Conservation (phyloP, 148 eudicot genomes). For the Chenopodium suecicum region DNA sequence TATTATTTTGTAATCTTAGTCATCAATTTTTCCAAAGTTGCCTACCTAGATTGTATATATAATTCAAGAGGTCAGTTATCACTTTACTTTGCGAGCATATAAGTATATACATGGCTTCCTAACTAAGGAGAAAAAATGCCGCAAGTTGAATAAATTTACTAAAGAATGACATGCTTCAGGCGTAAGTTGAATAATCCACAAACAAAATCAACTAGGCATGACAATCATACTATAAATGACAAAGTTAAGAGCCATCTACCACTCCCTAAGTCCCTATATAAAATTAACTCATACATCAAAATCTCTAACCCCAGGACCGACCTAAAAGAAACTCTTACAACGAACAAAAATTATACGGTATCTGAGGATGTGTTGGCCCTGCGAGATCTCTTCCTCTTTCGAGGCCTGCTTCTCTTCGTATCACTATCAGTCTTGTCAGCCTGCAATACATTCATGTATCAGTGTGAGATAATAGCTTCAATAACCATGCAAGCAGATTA, state of each 20-base stretch:
- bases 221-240: neutral
- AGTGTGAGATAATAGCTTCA: neutral
- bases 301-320: neutral
- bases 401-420: constrained; percentile 39
- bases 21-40: neutral
- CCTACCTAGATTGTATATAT: neutral
- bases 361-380: constrained; percentile 33
- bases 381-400: constrained; percentile 65
- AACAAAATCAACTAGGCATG: neutral
- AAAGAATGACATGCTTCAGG: no score
- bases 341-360: constrained; percentile 6
- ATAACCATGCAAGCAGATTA: neutral
- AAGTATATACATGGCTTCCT: neutral
- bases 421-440: constrained; percentile 32
- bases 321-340: neutral
- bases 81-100: neutral
- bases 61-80: neutral
- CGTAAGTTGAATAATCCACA: no score
- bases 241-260: neutral
- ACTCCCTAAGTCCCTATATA: neutral
- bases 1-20: neutral
- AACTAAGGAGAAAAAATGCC: no score
- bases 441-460: constrained; percentile 27
- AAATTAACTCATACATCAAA: neutral
- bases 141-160: no score